Evolutionary conservation across 2,329 filamentous ascomycete genomes (phyloP).

Genomic region (Fusarium camptoceras): DNA sequence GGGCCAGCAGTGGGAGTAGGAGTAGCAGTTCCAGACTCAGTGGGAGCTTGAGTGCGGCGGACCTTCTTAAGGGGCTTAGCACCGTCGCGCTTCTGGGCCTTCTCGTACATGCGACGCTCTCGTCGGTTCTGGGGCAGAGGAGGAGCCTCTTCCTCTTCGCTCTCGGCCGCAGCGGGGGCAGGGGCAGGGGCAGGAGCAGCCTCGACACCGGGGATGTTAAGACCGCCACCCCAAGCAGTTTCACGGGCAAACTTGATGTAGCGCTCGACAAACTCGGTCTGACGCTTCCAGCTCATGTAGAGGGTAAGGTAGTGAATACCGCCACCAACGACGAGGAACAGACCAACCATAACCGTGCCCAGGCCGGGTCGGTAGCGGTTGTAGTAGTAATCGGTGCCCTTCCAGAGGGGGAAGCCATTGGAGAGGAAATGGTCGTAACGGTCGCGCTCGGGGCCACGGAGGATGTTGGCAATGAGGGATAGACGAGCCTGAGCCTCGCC

Average conservation of each 20-base stretch:
- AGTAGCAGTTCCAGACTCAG: conserved; percentile 59
- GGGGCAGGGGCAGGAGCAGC: conserved; percentile 56
- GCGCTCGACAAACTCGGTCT: conserved; percentile 89
- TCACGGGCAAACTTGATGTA: conserved; percentile 92
- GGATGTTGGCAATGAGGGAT: conserved; percentile 85
- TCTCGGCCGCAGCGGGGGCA: conserved; percentile 58
- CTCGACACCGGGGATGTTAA: conserved; percentile 76
- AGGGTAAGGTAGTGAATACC: conserved; percentile 88
- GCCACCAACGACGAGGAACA: conserved; percentile 86
- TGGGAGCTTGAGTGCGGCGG: conserved; percentile 51
- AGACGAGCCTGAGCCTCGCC: conserved; percentile 86
- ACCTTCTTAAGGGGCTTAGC: conserved; percentile 63
- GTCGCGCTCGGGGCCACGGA: conserved; percentile 82
- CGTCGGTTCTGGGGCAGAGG: conserved; percentile 78
- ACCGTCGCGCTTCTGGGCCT: conserved; percentile 79
- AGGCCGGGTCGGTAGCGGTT: conserved; percentile 90
- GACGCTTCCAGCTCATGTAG: conserved; percentile 87
- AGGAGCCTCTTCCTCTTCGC: conserved; percentile 62
- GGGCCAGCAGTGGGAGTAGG: conserved; percentile 63
- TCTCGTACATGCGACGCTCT: conserved; percentile 89
- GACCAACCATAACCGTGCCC: conserved; percentile 82
- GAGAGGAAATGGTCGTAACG: conserved; percentile 94
- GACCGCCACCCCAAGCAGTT: conserved; percentile 89
- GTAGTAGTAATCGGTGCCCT: conserved; percentile 99
- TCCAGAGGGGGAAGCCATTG: conserved; percentile 96